Percentiles rank a stretch among this genome's conserved stretches.
Evolutionary conservation across 1,284 basidiomycete species (phyloP).

Genomic region (Calocybe gambosa): DNA sequence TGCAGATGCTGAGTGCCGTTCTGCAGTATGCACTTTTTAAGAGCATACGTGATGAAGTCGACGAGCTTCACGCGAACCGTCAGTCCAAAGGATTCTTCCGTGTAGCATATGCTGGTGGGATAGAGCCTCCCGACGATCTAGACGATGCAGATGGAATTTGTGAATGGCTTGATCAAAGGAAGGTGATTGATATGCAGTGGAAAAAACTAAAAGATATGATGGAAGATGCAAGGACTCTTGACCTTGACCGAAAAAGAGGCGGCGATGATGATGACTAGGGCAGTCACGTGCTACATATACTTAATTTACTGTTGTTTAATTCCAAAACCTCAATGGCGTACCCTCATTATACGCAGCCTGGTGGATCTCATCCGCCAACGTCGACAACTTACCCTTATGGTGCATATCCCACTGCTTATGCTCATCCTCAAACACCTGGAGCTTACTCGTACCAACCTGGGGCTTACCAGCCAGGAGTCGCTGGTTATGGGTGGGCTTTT

Average conservation of each 20-base stretch:
- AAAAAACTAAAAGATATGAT: conserved; percentile 62
- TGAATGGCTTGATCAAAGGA: conserved; percentile 74
- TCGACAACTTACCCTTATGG: conserved; percentile 50
- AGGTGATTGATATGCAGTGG: conserved; percentile 65
- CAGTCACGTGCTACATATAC: neutral
- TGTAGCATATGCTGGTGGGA: conserved; percentile 47
- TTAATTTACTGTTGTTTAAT: conserved; percentile 5
- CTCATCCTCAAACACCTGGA: conserved; percentile 30
- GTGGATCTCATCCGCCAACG: conserved; percentile 28
- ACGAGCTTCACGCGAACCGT: conserved; percentile 35
- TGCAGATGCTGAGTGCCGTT: conserved; percentile 4
- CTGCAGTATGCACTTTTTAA: conserved; percentile 54
- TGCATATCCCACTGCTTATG: conserved; percentile 35
- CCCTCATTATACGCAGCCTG: conserved; percentile 25
- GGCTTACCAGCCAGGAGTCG: conserved; percentile 38
- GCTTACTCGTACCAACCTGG: conserved; percentile 43
- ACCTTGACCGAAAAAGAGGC: conserved; percentile 42
- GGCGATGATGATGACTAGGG: conserved; percentile 29
- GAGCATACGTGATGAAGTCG: conserved; percentile 48
- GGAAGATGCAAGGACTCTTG: conserved; percentile 62
- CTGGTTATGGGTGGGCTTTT: conserved; percentile 58
- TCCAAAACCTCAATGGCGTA: conserved; percentile 22
- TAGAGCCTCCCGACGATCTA: conserved; percentile 55
- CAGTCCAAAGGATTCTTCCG: conserved; percentile 42
- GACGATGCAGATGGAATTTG: conserved; percentile 70